Conservation (phyloP, 1,139 yeast genomes). For the Geotrichum macrosporum region DNA sequence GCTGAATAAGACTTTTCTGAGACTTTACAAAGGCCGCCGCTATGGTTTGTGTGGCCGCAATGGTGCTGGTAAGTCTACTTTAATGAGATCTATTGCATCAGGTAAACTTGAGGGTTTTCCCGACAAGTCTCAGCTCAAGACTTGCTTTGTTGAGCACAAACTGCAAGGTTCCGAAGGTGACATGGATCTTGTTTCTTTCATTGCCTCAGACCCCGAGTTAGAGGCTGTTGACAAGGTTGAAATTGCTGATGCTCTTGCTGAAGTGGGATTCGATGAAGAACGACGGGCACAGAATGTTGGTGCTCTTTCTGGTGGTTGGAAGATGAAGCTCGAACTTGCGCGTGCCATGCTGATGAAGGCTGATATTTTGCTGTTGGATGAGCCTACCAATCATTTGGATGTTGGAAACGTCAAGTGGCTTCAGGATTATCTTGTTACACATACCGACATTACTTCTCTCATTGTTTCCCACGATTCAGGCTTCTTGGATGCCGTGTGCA, state of each 20-base stretch:
- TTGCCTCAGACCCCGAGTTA: slow-evolving; percentile 86
- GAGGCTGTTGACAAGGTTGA: slow-evolving; percentile 57
- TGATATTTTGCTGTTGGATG: slow-evolving; percentile 88
- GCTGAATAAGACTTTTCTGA: slow-evolving; percentile 81
- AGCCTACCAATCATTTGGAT: slow-evolving; percentile 98
- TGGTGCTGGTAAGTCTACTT: slow-evolving; percentile 97
- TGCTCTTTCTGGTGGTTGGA: slow-evolving; percentile 88
- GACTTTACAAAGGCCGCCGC: slow-evolving; percentile 90
- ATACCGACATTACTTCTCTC: slow-evolving; percentile 84
- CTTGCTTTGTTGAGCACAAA: slow-evolving; percentile 96
- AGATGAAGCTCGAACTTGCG: slow-evolving; percentile 96
- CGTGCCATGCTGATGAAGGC: slow-evolving; percentile 98
- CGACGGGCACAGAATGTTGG: slow-evolving; percentile 88
- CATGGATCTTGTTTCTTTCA: slow-evolving; percentile 79
- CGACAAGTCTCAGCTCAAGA: slow-evolving; percentile 74
- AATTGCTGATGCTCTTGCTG: slow-evolving; percentile 67
- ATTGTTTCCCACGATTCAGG: slow-evolving; percentile 98
- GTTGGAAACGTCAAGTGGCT: slow-evolving; percentile 92
- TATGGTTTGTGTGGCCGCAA: slow-evolving; percentile 98
- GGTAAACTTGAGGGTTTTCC: slow-evolving; percentile 99
- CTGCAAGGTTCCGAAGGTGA: slow-evolving; percentile 94
- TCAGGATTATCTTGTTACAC: slow-evolving; percentile 69
- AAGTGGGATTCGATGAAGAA: slow-evolving; percentile 89
- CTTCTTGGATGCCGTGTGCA: slow-evolving; percentile 90
- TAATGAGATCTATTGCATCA: slow-evolving; percentile 94